Percentiles rank a stretch among this genome's conserved stretches.
phyloP scores from a whole-genome alignment of 139 green algal species.

The Chlamydomonas sp. region DNA sequence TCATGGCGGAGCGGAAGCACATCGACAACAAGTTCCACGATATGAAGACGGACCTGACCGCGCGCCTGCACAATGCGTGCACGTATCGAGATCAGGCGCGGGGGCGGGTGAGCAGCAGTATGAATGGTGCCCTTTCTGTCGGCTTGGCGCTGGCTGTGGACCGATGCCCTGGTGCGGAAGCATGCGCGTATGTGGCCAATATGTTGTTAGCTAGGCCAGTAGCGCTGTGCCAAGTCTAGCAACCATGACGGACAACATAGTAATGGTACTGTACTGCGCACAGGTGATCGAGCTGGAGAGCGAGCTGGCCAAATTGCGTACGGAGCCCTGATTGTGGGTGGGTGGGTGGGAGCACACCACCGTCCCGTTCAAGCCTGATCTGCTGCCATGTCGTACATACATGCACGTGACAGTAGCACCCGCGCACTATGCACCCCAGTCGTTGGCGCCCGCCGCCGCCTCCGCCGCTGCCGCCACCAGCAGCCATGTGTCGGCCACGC shows the following conservation, averaged over 20 bases:
- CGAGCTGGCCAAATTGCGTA: constrained; percentile 40
- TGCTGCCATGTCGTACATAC: too few species aligned
- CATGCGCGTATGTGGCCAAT: too few species aligned
- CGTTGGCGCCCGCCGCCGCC: too few species aligned
- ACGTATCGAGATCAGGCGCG: constrained; percentile 85
- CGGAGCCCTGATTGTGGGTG: constrained; percentile 30
- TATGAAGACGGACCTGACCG: constrained; percentile 76
- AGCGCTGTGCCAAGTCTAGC: too few species aligned
- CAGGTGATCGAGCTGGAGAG: constrained; percentile 69
- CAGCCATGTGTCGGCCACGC: too few species aligned
- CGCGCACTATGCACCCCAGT: too few species aligned
- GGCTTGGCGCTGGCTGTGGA: not conserved
- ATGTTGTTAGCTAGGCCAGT: too few species aligned
- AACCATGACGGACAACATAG: too few species aligned
- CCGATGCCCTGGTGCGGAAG: too few species aligned
- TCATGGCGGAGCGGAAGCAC: constrained; percentile 55
- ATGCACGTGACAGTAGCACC: too few species aligned
- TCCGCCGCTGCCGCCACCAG: too few species aligned
- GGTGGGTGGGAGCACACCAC: not conserved
- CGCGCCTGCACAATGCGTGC: constrained; percentile 87
- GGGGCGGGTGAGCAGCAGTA: constrained; percentile 62
- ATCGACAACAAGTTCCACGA: constrained; percentile 74
- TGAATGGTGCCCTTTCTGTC: not conserved
- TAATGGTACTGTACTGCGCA: not conserved
- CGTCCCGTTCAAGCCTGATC: too few species aligned